Percentiles rank a stretch among this genome's conserved stretches.
Evolutionary conservation across 352 stramenopile genomes (phyloP).

Genomic region (Globisporangium spinosum): DNA sequence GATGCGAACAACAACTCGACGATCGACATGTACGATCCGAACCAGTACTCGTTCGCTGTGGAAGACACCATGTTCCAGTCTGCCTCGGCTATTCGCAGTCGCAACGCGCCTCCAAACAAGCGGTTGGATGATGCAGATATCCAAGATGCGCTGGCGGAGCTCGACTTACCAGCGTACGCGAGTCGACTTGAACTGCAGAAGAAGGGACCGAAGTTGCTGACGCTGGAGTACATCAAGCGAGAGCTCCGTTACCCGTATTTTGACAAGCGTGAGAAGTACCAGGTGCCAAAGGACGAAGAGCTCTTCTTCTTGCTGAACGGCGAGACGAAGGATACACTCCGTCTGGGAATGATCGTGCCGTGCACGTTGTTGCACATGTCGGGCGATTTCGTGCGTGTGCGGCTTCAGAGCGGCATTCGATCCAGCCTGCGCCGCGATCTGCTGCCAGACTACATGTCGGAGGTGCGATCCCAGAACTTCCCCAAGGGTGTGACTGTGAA

Average conservation of each 20-base stretch:
- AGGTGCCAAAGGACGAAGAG: conserved; percentile 80
- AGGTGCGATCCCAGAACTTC: conserved; percentile 58
- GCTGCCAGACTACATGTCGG: conserved; percentile 75
- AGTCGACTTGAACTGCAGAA: conserved; percentile 86
- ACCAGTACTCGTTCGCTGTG: conserved; percentile 88
- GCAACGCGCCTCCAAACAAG: conserved; percentile 47
- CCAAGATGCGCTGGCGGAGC: conserved; percentile 80
- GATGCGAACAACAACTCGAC: conserved; percentile 90
- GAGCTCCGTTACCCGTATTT: conserved; percentile 89
- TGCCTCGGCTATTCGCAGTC: conserved; percentile 73
- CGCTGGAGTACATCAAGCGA: conserved; percentile 87
- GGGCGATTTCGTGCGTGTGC: conserved; percentile 80
- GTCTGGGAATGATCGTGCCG: conserved; percentile 82
- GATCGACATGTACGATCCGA: conserved; percentile 90
- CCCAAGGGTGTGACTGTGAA: conserved; percentile 87
- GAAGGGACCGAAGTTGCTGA: conserved; percentile 85
- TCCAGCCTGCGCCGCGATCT: conserved; percentile 71
- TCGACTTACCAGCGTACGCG: conserved; percentile 85
- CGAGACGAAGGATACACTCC: conserved; percentile 78
- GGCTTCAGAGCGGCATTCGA: conserved; percentile 81
- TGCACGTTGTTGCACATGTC: conserved; percentile 83
- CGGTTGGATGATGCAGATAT: conserved; percentile 77
- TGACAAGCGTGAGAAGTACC: conserved; percentile 83
- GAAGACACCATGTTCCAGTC: conserved; percentile 92
- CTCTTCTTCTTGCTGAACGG: conserved; percentile 86